Conservation (phyloP, 306 rosid genomes). For the Datisca glomerata region DNA sequence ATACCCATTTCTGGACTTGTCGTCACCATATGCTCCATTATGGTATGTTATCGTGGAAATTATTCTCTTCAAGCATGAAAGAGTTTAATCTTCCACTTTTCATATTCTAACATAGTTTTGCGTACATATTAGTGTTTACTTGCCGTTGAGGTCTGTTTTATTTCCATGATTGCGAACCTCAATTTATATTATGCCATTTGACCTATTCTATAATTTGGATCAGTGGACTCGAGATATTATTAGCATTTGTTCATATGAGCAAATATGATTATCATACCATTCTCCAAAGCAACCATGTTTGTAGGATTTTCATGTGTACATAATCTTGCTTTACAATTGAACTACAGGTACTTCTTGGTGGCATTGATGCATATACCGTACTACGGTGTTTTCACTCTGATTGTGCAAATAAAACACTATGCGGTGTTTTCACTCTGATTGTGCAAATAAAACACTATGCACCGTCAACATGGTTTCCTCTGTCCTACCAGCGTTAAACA, state of each 20-base stretch:
- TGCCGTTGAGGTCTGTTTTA: background rate
- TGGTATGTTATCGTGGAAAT: slow-evolving; percentile 37
- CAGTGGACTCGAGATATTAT: too few relatives aligned
- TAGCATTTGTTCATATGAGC: too few relatives aligned
- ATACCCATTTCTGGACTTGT: slow-evolving; percentile 72
- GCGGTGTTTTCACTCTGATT: slow-evolving; percentile 14
- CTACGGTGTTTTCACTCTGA: slow-evolving; percentile 19
- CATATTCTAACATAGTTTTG: too few relatives aligned
- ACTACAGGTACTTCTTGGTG: slow-evolving; percentile 32
- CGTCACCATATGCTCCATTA: slow-evolving; percentile 48
- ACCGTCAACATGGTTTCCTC: slow-evolving; percentile 23
- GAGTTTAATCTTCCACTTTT: background rate
- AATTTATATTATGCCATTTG: background rate
- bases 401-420: slow-evolving; percentile 17
- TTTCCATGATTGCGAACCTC: background rate
- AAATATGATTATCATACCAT: too few relatives aligned
- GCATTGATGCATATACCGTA: slow-evolving; percentile 30
- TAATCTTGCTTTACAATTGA: background rate
- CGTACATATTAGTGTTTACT: too few relatives aligned
- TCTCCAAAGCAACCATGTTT: too few relatives aligned
- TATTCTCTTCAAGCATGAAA: background rate
- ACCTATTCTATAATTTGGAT: too few relatives aligned
- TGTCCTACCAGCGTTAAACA: slow-evolving; percentile 9
- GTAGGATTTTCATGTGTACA: too few relatives aligned
- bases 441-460: slow-evolving; percentile 16